Evolutionary conservation across 768 basidiomycete genomes (phyloP), one percentile per base, ranked within the genome.

Genomic region (Pleurotus giganteus): DNA sequence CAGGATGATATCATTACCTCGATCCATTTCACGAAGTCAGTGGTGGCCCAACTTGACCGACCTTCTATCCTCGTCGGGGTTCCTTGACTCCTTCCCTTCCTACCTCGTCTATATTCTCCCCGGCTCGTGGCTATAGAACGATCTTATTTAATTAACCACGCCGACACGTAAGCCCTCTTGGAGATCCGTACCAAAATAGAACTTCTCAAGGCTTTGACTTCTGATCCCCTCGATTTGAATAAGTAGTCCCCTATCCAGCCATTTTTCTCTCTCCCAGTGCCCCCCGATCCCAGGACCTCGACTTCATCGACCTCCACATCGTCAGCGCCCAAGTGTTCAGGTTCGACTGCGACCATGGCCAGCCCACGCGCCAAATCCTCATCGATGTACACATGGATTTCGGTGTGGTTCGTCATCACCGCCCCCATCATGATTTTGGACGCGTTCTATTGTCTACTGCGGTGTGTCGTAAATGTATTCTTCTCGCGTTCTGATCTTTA

Each of bases 371-470:
- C 11, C 27, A 9, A n/a, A 13, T 21, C 49, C n/a, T 51, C 49
- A 8, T 51, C 32, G 52, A 71, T 67, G 7, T 69, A 82, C 61
- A 67, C 67, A 45, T 82, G 80, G 77, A 70, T 82, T 29, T 69
- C 77, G 0, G 60, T 74, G 26, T 84, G 85, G 85, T 85, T 88
- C 59, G 58, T 79, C 11, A 46, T 85, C 54, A 79, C 82, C 21
- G 73, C 78, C 11, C 80, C 82, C 1, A 71, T 89, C 60, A 79
- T 89, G 63, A 65, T 88, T 53, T 89, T 88, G 88, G 88, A 90
- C 69, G 87, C 78, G 2, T 71, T 73, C 37, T 90, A 88, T 64
- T 64, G 69, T 27, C 65, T 68, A 44, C 70, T 72, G 69, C 61
- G 70, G 66, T 69, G 53, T 46, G 66, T 60, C 37, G 31, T 26